Evolutionary conservation across 2,329 filamentous ascomycete genomes (phyloP), one percentile per base, ranked within the genome.

Genomic region (Phialocephala sp.): DNA sequence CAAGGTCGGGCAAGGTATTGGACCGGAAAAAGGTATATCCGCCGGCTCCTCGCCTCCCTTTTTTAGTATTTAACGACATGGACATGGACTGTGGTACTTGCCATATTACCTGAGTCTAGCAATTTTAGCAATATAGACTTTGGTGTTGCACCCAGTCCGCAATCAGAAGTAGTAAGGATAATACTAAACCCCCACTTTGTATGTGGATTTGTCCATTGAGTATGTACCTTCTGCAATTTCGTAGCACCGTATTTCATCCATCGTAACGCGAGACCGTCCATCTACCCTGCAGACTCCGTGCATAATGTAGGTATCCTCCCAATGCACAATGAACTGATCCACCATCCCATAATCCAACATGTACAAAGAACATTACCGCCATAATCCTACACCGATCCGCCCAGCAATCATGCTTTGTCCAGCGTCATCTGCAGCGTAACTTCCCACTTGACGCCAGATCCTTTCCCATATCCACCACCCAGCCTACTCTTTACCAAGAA

Each of bases 401-500:
- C 14, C 24, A 22, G 11, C 50, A 27, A 54, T 54, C 50, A 54
- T 67, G 65, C 69, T 57, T 70, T 68, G 63, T 76, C 75, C 45
- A 72, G 41, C 32, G 70, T 72, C 76, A 93, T 88, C 80, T 98
- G 93, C 60, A 96, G 84, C 56, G 91, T 96, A 15, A 98, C 92
- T 80, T 99, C 95, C 95, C 95, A 99, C 73, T 89, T 89, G 75
- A 95, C 84, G 43, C 89, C 91, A 15, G 87, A 88, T 4, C 91
- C 91, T 52, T 87, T 86, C 9, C 94, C 94, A 77, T 97, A 97
- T 1, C 91, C 92, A 66, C 94, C 94, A 4, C 93, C 94, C 8
- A 99, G 81, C 37, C 92, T 85, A 75, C 95, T 96, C 77, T 92
- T 90, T 60, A 99, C 89, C 73, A 97, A 80, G 65, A 89, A 90